A percentile compares a stretch with the other conserved stretches of the same genome.
These are phyloP conservation scores for Penicillium frequentans DNA, from an alignment of 2,329 filamentous ascomycete species.

Conservation along the genomic window DNA sequence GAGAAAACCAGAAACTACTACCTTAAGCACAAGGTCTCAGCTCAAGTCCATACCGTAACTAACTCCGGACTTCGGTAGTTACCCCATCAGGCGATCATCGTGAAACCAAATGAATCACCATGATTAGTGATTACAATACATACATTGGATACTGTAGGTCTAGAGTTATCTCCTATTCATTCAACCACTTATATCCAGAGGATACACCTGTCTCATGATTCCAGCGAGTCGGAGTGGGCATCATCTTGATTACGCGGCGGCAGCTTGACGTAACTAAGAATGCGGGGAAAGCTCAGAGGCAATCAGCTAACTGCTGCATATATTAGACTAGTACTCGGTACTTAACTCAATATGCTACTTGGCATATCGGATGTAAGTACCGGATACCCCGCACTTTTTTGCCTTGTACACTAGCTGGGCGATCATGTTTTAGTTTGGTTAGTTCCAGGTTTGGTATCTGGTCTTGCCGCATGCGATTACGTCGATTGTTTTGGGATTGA, in stretches of 20 bases:
- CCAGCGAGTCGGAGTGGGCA: not conserved
- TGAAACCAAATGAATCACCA: not conserved
- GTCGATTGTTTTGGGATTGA: not conserved
- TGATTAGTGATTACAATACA: not conserved
- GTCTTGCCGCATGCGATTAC: not conserved
- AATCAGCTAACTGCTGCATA: not conserved
- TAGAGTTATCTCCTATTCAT: not conserved
- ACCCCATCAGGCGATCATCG: not conserved
- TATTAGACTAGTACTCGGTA: not conserved
- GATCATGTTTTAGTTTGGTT: not conserved
- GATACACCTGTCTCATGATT: not conserved
- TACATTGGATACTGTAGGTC: not conserved
- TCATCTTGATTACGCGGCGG: not conserved
- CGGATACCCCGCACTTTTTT: not conserved
- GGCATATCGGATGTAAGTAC: not conserved
- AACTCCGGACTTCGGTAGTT: not conserved
- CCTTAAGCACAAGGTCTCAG: not conserved
- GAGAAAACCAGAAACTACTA: not conserved
- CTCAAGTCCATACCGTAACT: not conserved
- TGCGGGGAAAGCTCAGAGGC: conserved; percentile 25
- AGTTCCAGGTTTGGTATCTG: not conserved
- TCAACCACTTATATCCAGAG: not conserved
- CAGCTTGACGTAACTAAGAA: conserved; percentile 20
- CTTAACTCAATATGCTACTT: not conserved
- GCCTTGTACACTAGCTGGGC: not conserved